Percentiles rank a stretch among this genome's conserved stretches.
These are phyloP conservation scores for Inga laurina DNA, from an alignment of 306 rosid genomes.

Conservation along the genomic window DNA sequence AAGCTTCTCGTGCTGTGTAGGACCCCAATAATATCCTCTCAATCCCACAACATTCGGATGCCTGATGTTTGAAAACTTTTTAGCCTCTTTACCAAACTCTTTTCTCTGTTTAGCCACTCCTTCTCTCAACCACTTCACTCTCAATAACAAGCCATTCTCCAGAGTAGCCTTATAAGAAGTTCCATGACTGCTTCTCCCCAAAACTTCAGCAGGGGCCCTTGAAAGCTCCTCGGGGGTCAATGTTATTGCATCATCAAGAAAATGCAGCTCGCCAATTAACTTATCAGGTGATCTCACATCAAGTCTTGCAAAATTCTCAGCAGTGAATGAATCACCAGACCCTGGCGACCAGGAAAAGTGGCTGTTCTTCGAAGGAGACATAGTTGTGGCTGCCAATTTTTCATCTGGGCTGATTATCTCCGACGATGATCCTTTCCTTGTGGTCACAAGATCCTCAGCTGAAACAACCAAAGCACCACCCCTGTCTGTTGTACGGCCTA, in stretches of 20 bases:
- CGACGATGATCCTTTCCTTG: conserved; percentile 78
- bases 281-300: conserved; percentile 90
- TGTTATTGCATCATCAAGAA: conserved; percentile 81
- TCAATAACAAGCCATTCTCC: conserved; percentile 75
- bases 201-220: conserved; percentile 95
- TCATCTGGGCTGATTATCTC: conserved; percentile 70
- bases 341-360: conserved; percentile 92
- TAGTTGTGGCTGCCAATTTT: conserved; percentile 58
- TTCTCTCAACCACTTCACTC: conserved; percentile 99
- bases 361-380: conserved; percentile 86
- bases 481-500: conserved; percentile 46
- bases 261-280: conserved; percentile 87
- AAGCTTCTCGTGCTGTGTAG: conserved; percentile 98
- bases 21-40: conserved; percentile 99
- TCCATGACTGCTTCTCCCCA: conserved; percentile 98
- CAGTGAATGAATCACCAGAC: conserved; percentile 73
- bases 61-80: conserved; percentile 90
- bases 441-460: conserved; percentile 75
- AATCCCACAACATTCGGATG: conserved; percentile 96
- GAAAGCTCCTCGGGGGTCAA: conserved; percentile 92
- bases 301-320: conserved; percentile 74
- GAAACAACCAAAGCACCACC: conserved; percentile 78
- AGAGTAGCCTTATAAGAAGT: conserved; percentile 93
- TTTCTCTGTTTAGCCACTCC: conserved; percentile 98
- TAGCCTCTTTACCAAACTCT: conserved; percentile 95